Evolutionary conservation across 2,329 filamentous ascomycete species (phyloP), one percentile per base, ranked within the genome.

Genomic region (Rugonectria rugulosa): DNA sequence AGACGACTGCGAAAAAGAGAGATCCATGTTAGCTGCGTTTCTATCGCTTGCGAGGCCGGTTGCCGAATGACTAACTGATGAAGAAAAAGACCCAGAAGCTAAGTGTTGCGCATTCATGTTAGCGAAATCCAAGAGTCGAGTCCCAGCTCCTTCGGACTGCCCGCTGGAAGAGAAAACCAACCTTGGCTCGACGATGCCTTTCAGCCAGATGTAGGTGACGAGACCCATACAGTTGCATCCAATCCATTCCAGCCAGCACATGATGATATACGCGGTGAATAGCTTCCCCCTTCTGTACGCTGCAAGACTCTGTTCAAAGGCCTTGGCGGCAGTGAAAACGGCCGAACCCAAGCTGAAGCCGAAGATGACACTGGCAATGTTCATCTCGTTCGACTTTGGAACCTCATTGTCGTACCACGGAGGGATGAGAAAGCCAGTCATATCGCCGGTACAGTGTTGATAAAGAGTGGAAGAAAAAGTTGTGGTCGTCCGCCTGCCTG

Each of bases 1-100:
- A 45, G 38, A 50, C 46, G 26, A 61, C 59, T 61, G 8, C 0
- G 14, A 12, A 7, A 23, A 32, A 45, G 41, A 15, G 31, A 36
- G 19, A 27, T 17, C 12, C n/a, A 9, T 46, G 38, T 61, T 2
- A 61, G 34, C 9, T 27, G 5, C n/a, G 1, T 1, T 2, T 17
- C 3, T 2, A 9, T n/a, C 6, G n/a, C 3, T n/a, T 11, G 24
- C 6, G 11, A n/a, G 6, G 11, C 12, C 20, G 4, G 9, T n/a
- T n/a, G n/a, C n/a, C n/a, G n/a, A n/a, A 26, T 2, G 1, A 27
- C 57, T 19, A 58, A 61, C 59, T 58, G 14, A 61, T 61, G 3
- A 61, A 61, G 49, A 61, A 61, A 12, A 61, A 61, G 29, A 61
- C 42, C 57, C 58, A 61, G 34, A 61, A 61, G 29, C 59, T 61